phyloP scores from a whole-genome alignment of 78 protist species.

The Dictyostelium capitatum region DNA sequence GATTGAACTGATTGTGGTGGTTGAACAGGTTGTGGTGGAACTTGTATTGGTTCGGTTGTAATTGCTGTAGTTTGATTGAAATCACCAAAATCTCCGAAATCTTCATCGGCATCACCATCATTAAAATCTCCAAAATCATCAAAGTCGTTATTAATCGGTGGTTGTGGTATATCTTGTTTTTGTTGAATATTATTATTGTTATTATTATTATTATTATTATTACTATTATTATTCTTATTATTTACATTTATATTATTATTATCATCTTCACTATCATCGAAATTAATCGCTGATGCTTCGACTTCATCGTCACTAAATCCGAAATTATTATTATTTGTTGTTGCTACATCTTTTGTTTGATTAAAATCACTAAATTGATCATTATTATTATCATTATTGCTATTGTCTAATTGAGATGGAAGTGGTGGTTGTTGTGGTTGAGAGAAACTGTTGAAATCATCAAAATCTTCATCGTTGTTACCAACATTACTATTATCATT shows the following conservation, averaged over 20 bases:
- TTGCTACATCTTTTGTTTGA: neutral
- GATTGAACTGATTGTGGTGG: neutral
- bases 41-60: neutral
- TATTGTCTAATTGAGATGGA: neutral
- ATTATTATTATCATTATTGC: too few relatives aligned
- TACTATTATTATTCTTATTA: too few relatives aligned
- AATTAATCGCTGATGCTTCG: neutral
- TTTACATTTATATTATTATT: constrained; percentile 3
- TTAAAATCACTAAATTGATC: neutral
- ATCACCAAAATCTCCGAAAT: constrained; percentile 19
- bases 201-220: too few relatives aligned
- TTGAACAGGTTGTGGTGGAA: neutral
- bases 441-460: neutral
- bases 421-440: neutral
- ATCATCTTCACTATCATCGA: constrained; percentile 12
- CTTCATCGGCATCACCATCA: neutral
- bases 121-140: neutral
- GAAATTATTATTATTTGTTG: neutral
- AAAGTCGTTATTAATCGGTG: constrained; percentile 17
- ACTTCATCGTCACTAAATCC: neutral
- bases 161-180: neutral
- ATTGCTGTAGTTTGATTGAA: neutral
- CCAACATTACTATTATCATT: too few relatives aligned
- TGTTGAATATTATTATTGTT: neutral
- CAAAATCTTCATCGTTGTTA: neutral